Conservation (phyloP, 345 rosid genomes). For the Anastatica hierochuntica region DNA sequence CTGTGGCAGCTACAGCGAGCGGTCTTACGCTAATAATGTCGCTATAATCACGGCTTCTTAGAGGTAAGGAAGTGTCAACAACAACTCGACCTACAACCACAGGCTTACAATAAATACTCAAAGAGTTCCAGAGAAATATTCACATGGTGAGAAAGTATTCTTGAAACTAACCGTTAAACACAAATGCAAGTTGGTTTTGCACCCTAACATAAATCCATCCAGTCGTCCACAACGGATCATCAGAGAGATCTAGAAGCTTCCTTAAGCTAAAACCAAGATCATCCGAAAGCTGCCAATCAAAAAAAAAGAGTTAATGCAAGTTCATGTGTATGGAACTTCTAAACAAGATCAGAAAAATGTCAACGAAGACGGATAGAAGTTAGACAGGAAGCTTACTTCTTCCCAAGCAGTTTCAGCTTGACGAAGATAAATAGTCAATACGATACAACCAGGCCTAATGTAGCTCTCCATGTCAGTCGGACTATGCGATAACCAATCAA, state of each 20-base stretch:
- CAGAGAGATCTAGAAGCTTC: conserved; percentile 66
- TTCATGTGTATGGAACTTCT: background rate
- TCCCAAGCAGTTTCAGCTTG: conserved; percentile 85
- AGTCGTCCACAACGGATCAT: conserved; percentile 71
- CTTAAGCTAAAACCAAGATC: conserved; percentile 68
- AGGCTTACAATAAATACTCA: conserved; percentile 7
- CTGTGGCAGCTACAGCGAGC: conserved; percentile 58
- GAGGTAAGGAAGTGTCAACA: conserved; percentile 57
- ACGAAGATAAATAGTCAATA: conserved; percentile 79
- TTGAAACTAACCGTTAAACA: conserved; percentile 51
- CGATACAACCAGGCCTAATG: conserved; percentile 93
- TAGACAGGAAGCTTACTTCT: conserved; percentile 46
- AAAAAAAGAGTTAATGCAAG: background rate
- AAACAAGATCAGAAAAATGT: background rate
- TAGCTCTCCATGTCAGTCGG: conserved; percentile 99
- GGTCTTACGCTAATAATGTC: conserved; percentile 64
- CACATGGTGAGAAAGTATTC: conserved; percentile 3
- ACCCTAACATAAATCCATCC: conserved; percentile 80
- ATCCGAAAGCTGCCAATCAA: conserved; percentile 47
- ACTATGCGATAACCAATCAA: conserved; percentile 89
- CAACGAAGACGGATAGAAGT: background rate
- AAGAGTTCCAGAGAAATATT: background rate
- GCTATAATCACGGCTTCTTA: conserved; percentile 44
- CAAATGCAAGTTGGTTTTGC: conserved; percentile 78
- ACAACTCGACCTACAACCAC: conserved; percentile 71